phyloP scores from a whole-genome alignment of 2,329 filamentous ascomycete genomes.

The Epichloe aotearoae region DNA sequence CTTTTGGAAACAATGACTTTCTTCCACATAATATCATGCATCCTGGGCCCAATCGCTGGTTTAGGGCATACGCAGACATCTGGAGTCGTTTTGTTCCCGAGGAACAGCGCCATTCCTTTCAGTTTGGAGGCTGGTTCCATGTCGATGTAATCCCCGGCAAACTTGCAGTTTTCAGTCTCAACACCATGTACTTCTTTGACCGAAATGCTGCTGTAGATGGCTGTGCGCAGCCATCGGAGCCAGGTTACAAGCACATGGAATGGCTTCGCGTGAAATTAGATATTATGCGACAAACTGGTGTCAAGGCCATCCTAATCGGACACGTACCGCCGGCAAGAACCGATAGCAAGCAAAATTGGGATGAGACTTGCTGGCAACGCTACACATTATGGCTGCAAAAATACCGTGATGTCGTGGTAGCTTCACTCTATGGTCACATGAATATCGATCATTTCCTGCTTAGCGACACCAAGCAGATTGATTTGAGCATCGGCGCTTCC shows the following conservation, averaged over 20 bases:
- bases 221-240: constrained; percentile 64
- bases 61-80: constrained; percentile 60
- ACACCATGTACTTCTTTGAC: constrained; percentile 92
- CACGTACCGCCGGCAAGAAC: constrained; percentile 89
- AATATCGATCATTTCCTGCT: constrained; percentile 96
- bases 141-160: constrained; percentile 79
- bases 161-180: constrained; percentile 84
- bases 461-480: constrained; percentile 69
- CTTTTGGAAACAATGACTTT: constrained; percentile 94
- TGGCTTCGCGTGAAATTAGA: constrained; percentile 87
- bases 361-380: constrained; percentile 97
- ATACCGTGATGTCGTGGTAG: constrained; percentile 79
- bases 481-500: constrained; percentile 35
- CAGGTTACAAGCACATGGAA: constrained; percentile 89
- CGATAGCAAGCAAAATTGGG: constrained; percentile 75
- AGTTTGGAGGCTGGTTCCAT: constrained; percentile 88
- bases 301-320: constrained; percentile 90
- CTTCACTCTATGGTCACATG: constrained; percentile 84
- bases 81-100: constrained; percentile 87
- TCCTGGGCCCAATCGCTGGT: constrained; percentile 76
- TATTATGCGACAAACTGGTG: constrained; percentile 64
- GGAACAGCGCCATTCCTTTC: constrained; percentile 79
- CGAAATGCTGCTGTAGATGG: constrained; percentile 91
- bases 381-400: constrained; percentile 84
- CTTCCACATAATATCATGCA: constrained; percentile 90